A percentile compares a stretch with the other conserved stretches of the same genome.
These are phyloP conservation scores for Tulasnella sp. DNA, from an alignment of 768 basidiomycete genomes.

Conservation along the genomic window DNA sequence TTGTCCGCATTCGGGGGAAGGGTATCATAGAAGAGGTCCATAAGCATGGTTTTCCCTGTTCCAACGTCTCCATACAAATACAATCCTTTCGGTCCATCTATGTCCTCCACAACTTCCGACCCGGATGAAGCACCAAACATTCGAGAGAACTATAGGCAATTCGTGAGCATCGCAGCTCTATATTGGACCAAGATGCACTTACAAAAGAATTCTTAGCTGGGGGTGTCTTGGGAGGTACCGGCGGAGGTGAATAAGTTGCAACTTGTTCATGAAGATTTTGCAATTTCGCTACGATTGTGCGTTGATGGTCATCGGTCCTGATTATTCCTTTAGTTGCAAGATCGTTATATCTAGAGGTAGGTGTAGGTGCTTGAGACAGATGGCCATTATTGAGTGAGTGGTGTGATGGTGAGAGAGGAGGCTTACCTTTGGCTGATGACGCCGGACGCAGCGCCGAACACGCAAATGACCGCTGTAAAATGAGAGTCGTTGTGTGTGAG, in stretches of 20 bases:
- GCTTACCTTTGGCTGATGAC: no score
- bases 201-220: constrained; percentile 13
- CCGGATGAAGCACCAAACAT: constrained; percentile 24
- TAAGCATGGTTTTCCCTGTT: constrained; percentile 97
- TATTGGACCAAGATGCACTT: not conserved
- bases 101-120: constrained; percentile 28
- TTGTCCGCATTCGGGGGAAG: constrained; percentile 46
- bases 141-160: constrained; percentile 16
- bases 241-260: constrained; percentile 53
- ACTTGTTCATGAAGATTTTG: constrained; percentile 69
- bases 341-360: constrained; percentile 25
- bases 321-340: constrained; percentile 43
- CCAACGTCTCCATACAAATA: constrained; percentile 96
- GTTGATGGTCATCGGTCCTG: constrained; percentile 70
- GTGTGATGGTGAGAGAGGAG: no score
- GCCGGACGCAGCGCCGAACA: no score
- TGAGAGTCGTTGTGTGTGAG: no score
- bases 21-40: constrained; percentile 91
- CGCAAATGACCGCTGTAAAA: no score
- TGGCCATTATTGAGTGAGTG: no score
- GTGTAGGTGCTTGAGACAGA: no score
- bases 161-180: constrained; percentile 8
- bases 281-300: constrained; percentile 66
- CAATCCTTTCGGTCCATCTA: constrained; percentile 63
- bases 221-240: constrained; percentile 34